phyloP scores from a whole-genome alignment of 441 rosid genomes.

The Breynia disticha region DNA sequence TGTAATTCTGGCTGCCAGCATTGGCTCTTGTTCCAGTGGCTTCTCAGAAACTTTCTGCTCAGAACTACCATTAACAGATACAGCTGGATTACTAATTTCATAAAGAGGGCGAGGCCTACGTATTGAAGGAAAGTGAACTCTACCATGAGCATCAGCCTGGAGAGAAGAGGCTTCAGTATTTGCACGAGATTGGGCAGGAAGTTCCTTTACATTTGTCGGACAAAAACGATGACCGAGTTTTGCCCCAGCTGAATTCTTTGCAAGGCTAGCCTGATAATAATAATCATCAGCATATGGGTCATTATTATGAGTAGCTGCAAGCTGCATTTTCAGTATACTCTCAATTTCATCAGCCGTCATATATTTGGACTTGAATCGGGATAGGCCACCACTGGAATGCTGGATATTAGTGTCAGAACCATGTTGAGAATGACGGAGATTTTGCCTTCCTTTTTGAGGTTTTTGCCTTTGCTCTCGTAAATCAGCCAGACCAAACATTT shows the following conservation, averaged over 20 bases:
- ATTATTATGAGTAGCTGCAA: constrained; percentile 62
- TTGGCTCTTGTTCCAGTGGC: constrained; percentile 79
- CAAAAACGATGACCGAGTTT: constrained; percentile 49
- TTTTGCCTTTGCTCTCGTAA: constrained; percentile 54
- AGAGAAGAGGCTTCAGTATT: constrained; percentile 57
- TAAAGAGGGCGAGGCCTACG: constrained; percentile 63
- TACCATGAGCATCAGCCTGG: constrained; percentile 53
- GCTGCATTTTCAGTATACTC: constrained; percentile 93
- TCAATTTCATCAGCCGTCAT: constrained; percentile 95
- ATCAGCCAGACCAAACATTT: constrained; percentile 30
- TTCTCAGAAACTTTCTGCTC: constrained; percentile 48
- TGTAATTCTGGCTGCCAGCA: constrained; percentile 75
- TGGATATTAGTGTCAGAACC: constrained; percentile 59
- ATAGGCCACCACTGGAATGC: constrained; percentile 59
- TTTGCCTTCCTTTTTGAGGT: constrained; percentile 51
- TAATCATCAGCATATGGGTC: constrained; percentile 87
- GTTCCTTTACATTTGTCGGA: constrained; percentile 78
- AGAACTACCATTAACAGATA: constrained; percentile 41
- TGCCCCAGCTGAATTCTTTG: constrained; percentile 55
- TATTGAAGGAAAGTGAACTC: constrained; percentile 40
- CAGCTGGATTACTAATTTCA: constrained; percentile 38
- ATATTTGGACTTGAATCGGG: constrained; percentile 76
- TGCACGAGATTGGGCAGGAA: constrained; percentile 66
- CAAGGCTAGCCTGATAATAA: constrained; percentile 89
- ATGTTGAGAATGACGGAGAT: constrained; percentile 53